These are phyloP conservation scores for Fraxinus xanthoxyloides DNA, from an alignment of 305 asterid species.

Conservation along the genomic window DNA sequence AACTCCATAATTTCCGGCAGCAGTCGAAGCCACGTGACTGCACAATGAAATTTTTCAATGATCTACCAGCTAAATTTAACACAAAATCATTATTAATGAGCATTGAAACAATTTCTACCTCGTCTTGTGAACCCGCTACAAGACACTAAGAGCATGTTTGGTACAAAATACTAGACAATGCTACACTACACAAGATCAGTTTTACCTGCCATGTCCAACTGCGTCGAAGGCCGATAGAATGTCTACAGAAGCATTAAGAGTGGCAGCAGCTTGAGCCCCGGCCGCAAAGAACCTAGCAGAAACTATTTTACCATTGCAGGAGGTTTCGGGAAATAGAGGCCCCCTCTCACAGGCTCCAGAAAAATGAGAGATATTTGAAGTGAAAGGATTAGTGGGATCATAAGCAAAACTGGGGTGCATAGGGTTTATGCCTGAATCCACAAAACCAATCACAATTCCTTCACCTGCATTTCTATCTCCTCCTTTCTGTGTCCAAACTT, in stretches of 20 bases:
- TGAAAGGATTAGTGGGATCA: constrained; percentile 51
- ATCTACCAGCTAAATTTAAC: neutral
- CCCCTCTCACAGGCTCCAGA: constrained; percentile 75
- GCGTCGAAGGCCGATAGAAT: constrained; percentile 76
- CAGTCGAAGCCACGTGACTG: constrained; percentile 95
- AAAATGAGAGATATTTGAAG: constrained; percentile 42
- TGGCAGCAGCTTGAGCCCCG: constrained; percentile 62
- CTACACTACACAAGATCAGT: neutral
- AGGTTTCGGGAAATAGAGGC: constrained; percentile 61
- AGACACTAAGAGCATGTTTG: neutral
- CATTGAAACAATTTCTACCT: neutral
- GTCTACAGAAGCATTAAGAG: constrained; percentile 55
- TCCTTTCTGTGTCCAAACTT: constrained; percentile 69
- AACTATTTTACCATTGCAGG: constrained; percentile 79
- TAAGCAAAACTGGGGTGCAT: constrained; percentile 72
- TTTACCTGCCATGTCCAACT: constrained; percentile 89
- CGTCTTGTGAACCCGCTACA: neutral
- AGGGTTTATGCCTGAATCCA: constrained; percentile 82
- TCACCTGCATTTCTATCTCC: constrained; percentile 70
- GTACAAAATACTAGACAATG: neutral
- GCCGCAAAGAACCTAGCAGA: constrained; percentile 82
- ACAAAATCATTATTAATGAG: neutral
- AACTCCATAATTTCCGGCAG: constrained; percentile 84
- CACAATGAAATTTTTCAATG: neutral
- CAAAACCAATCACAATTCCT: constrained; percentile 84